Evolutionary conservation across 2,329 filamentous ascomycete genomes (phyloP).

Genomic region (Chrysoporthe puriensis): DNA sequence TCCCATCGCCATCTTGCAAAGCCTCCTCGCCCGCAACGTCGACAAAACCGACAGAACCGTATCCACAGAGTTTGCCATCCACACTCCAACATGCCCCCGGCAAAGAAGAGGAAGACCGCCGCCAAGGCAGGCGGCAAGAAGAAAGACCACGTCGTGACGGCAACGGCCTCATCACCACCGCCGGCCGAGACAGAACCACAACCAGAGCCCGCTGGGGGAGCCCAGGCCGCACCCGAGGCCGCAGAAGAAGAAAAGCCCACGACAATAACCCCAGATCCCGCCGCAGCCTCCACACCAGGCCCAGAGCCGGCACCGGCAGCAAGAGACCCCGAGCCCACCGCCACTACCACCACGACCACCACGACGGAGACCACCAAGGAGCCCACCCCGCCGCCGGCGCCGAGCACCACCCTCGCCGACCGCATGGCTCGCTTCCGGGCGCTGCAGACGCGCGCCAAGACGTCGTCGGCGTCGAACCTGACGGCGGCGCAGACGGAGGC

Average conservation of each 20-base stretch:
- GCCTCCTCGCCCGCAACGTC: neutral
- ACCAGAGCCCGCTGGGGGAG: conserved; percentile 16
- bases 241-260: conserved; percentile 15
- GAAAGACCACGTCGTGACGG: conserved; percentile 22
- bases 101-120: conserved; percentile 38
- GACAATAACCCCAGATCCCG: conserved; percentile 1
- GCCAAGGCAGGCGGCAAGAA: conserved; percentile 27
- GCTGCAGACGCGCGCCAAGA: conserved; percentile 79
- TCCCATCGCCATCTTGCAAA: neutral
- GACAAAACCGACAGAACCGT: neutral
- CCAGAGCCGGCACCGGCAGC: conserved; percentile 19
- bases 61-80: conserved; percentile 2
- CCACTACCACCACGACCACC: conserved; percentile 18
- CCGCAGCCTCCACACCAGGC: conserved; percentile 16
- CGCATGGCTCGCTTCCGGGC: conserved; percentile 84
- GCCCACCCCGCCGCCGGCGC: neutral
- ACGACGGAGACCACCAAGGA: conserved; percentile 10
- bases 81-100: conserved; percentile 35
- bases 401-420: conserved; percentile 59
- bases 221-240: conserved; percentile 16
- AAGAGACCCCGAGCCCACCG: neutral
- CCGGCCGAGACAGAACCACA: conserved; percentile 12
- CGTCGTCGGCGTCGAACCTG: conserved; percentile 73
- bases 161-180: conserved; percentile 24
- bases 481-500: conserved; percentile 85